Evolutionary conservation across 2,329 filamentous ascomycete genomes (phyloP), one percentile per base, ranked within the genome.

Genomic region (Penicillium italicum): DNA sequence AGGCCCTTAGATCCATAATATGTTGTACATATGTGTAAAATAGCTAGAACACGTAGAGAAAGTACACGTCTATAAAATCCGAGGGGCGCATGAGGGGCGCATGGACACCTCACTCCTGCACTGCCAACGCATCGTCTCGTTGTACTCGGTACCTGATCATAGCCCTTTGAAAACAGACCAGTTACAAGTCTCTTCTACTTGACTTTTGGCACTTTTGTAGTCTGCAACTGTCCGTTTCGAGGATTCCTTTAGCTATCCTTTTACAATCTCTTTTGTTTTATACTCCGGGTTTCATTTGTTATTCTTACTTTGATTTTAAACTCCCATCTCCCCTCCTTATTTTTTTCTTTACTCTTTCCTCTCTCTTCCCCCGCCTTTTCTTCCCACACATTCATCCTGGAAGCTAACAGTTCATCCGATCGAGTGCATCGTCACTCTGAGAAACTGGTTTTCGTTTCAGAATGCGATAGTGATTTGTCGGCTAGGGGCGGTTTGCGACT

Each of bases 401-500:
- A 62, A 58, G 41, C 37, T 50, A 37, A 40, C 40, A 45, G 40
- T 51, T 47, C 53, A n/a, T 24, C 47, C 47, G 53, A 54, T 51
- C 60, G 57, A 58, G 58, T 56, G 58, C 40, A 50, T 56, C 46
- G 47, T 43, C 58, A 48, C 48, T 54, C 63, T 64, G 62, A 66
- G 57, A 58, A 56, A 38, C 51, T 50, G 44, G 42, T 54, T 62
- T 49, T 58, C 53, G 57, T 56, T 58, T 62, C 59, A 63, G 60
- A 74, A 70, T 76, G 74, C 72, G 69, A 73, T 76, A 76, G 67
- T 66, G 45, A 67, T 62, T 62, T 54, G 57, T 57, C 55, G 61
- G 66, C 65, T 65, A 66, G 64, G 68, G 73, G 69, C 72, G 71
- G 68, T 68, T 68, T 69, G 69, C 69, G 66, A 68, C 63, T 60